Percentiles rank a stretch among this genome's conserved stretches.
These are phyloP conservation scores for Globisporangium sylvaticum DNA, from an alignment of 352 stramenopile genomes.

Conservation along the genomic window DNA sequence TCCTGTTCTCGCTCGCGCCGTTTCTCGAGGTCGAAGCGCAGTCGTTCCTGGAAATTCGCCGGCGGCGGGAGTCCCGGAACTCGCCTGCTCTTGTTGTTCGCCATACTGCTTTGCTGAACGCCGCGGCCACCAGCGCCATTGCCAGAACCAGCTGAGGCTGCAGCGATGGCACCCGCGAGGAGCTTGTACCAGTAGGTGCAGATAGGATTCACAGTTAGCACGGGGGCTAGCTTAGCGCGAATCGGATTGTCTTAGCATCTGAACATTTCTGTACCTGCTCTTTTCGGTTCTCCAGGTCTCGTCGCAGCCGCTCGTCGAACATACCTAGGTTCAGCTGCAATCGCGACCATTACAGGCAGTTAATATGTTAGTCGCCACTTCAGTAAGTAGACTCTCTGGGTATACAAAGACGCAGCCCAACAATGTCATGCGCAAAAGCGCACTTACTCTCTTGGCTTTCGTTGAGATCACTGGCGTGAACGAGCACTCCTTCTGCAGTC, in stretches of 20 bases:
- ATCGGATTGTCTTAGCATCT: too few species aligned
- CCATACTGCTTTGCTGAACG: background rate
- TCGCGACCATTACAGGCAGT: too few species aligned
- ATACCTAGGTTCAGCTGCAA: background rate
- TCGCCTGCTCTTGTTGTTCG: background rate
- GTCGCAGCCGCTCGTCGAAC: background rate
- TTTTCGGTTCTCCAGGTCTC: background rate
- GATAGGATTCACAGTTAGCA: too few species aligned
- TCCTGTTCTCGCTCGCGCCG: background rate
- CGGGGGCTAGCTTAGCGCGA: too few species aligned
- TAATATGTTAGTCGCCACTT: too few species aligned
- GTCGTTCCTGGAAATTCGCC: background rate
- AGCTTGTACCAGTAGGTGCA: background rate
- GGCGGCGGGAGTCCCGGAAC: background rate
- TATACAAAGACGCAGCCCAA: too few species aligned
- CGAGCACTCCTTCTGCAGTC: conserved; percentile 52
- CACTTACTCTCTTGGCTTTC: conserved; percentile 26
- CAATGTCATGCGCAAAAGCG: too few species aligned
- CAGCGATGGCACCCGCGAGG: background rate
- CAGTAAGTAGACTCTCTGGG: too few species aligned
- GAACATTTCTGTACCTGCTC: background rate
- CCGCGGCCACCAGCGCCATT: background rate
- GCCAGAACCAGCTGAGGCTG: background rate
- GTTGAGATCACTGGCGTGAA: conserved; percentile 54
- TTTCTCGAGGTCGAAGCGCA: background rate